A percentile compares a stretch with the other conserved stretches of the same genome.
These are phyloP conservation scores for Gnetum montanum DNA, from an alignment of 75 land plant genomes.

Conservation along the genomic window DNA sequence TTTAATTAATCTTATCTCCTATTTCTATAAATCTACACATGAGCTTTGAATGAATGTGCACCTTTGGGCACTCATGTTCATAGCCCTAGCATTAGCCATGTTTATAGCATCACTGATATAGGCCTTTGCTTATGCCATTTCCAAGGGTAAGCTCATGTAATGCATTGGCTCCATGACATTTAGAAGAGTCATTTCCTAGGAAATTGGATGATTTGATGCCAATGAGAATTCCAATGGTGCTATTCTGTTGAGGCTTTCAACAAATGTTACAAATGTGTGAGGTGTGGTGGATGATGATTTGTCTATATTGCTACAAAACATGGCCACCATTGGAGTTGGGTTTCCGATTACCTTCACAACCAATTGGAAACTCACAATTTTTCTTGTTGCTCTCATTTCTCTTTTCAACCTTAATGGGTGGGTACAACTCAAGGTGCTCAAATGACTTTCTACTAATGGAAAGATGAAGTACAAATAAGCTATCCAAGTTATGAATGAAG, in stretches of 20 bases:
- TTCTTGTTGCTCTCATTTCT: constrained; percentile 59
- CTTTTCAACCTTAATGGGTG: constrained; percentile 58
- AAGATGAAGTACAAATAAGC: constrained; percentile 57
- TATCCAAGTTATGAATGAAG: constrained; percentile 52
- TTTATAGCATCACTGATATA: no score
- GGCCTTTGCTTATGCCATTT: no score
- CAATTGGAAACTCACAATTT: constrained; percentile 64
- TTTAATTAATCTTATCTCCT: constrained; percentile 25
- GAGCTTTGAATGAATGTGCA: constrained; percentile 29
- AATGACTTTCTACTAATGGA: constrained; percentile 80
- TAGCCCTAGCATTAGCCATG: no score
- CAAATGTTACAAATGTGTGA: constrained; percentile 73
- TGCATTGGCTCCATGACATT: constrained; percentile 24
- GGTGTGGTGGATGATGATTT: constrained; percentile 79
- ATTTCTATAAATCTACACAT: constrained; percentile 22
- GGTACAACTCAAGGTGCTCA: constrained; percentile 53
- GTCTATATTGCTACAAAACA: constrained; percentile 49
- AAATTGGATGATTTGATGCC: no score
- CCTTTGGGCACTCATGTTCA: constrained; percentile 54
- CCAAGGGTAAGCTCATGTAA: constrained; percentile 26
- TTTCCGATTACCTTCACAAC: constrained; percentile 73
- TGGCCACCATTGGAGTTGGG: constrained; percentile 51
- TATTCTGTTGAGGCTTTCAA: constrained; percentile 69
- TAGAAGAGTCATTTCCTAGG: constrained; percentile 30
- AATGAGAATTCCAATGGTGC: constrained; percentile 43